Evolutionary conservation across 352 stramenopile species (phyloP), one percentile per base, ranked within the genome.

Genomic region (Globisporangium spiculum): DNA sequence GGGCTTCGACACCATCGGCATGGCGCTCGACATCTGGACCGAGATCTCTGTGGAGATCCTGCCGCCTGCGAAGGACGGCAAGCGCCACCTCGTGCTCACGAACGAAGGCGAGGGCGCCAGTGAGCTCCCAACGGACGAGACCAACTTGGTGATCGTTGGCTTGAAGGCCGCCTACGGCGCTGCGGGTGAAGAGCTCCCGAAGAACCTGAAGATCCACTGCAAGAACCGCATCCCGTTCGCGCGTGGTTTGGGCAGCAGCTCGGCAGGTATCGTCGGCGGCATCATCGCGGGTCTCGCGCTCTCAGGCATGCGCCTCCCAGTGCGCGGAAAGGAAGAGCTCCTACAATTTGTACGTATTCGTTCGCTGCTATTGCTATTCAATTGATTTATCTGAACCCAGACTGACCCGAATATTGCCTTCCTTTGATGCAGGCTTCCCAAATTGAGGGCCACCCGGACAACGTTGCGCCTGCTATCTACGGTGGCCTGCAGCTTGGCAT

Each of bases 401-500:
- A 64, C 58, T 18, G 9, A 41, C 10, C 26, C 0, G 1, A 44
- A 44, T 44, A 44, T 44, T 44, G 36, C 36, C 36, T 50, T 50
- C 5, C 41, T n/a, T 9, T 67, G 22, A 1, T 44, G 8, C 32
- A 61, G 70, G 96, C 98, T 14, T 98, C 97, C 8, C 92, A 93
- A 68, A 99, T 99, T 67, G 98, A 99, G 70, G 97, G 97, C 22
- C 98, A 99, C 84, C 98, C 98, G 1, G 98, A 99, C 81, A 99
- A 99, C 75, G 98, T 99, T 16, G 97, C 98, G 54, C 98, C 98
- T 0, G 97, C 95, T 16, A 99, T 99, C 74, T 99, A 99, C 74
- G 98, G 98, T 62, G 98, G 97, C 26, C 90, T 99, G 69, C 98
- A 99, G 86, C 86, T 99, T 68, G 88, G 88, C 34, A 93, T 96